These are phyloP conservation scores for Ogataea corticis DNA, from an alignment of 805 yeast genomes.

Conservation along the genomic window DNA sequence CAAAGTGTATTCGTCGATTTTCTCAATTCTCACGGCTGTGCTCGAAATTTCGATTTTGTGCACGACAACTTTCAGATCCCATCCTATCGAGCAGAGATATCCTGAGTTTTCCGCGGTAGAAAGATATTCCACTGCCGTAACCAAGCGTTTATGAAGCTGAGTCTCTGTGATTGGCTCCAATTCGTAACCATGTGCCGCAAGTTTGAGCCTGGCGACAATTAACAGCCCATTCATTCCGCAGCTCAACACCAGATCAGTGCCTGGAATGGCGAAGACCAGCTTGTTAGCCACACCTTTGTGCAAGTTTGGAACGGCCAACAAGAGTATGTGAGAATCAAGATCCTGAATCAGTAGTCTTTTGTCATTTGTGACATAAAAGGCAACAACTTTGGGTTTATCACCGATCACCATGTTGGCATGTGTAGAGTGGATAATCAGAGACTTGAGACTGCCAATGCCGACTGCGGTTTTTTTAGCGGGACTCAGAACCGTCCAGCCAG, in stretches of 20 bases:
- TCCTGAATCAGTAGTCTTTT: conserved; percentile 29
- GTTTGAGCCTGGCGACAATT: conserved; percentile 11
- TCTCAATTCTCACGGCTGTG: conserved; percentile 11
- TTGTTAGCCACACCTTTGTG: conserved; percentile 25
- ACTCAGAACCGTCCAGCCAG: conserved; percentile 28
- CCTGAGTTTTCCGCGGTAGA: conserved; percentile 20
- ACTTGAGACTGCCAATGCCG: conserved; percentile 17
- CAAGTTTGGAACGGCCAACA: conserved; percentile 13
- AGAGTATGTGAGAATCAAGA: conserved; percentile 16
- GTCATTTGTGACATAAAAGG: conserved; percentile 31
- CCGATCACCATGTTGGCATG: conserved; percentile 15
- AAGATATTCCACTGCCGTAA: conserved; percentile 26
- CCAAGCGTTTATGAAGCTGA: conserved; percentile 34
- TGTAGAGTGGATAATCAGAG: conserved; percentile 29
- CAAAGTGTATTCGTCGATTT: conserved; percentile 37
- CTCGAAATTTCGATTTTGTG: conserved; percentile 29
- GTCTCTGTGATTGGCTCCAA: conserved; percentile 11
- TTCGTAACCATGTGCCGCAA: background rate
- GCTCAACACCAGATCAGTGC: conserved; percentile 25
- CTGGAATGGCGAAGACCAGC: conserved; percentile 21
- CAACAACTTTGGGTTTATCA: conserved; percentile 8
- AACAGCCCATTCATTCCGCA: conserved; percentile 38
- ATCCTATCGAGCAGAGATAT: conserved; percentile 56
- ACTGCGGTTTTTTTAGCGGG: conserved; percentile 17
- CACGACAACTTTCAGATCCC: conserved; percentile 51